Conservation (phyloP, 176 grass and related monocot species). For the Phragmites australis region DNA sequence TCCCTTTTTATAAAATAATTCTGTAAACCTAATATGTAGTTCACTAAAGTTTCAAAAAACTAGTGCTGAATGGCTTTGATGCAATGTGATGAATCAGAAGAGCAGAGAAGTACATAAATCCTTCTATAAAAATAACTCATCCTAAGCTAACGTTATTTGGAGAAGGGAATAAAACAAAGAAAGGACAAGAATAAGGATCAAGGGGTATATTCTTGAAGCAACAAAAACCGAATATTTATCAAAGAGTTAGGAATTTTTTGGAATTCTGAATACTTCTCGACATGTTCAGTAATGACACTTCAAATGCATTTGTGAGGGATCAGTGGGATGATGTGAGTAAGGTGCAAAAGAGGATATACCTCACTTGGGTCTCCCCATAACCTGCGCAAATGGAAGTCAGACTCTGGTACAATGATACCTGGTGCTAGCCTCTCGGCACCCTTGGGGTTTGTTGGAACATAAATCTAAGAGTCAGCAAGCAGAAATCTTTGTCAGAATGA, state of each 20-base stretch:
- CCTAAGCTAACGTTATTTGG: too few relatives aligned
- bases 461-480: constrained; percentile 38
- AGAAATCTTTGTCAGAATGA: constrained; percentile 20
- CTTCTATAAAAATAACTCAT: too few relatives aligned
- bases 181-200: constrained; percentile 10
- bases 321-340: background rate
- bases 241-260: background rate
- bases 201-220: background rate
- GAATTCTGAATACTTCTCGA: background rate
- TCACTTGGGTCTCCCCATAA: constrained; percentile 75
- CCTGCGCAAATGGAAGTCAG: constrained; percentile 69
- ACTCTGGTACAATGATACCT: constrained; percentile 58
- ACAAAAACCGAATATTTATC: constrained; percentile 7
- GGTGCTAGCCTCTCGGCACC: constrained; percentile 66
- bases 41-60: too few relatives aligned
- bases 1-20: constrained; percentile 1
- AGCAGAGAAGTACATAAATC: too few relatives aligned
- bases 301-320: background rate
- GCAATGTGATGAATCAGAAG: too few relatives aligned
- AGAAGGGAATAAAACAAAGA: constrained; percentile 6
- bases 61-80: too few relatives aligned
- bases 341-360: constrained; percentile 41
- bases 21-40: background rate
- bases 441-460: constrained; percentile 69
- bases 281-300: background rate